phyloP scores from a whole-genome alignment of 139 green algal genomes.

The Tetradesmus obliquus region DNA sequence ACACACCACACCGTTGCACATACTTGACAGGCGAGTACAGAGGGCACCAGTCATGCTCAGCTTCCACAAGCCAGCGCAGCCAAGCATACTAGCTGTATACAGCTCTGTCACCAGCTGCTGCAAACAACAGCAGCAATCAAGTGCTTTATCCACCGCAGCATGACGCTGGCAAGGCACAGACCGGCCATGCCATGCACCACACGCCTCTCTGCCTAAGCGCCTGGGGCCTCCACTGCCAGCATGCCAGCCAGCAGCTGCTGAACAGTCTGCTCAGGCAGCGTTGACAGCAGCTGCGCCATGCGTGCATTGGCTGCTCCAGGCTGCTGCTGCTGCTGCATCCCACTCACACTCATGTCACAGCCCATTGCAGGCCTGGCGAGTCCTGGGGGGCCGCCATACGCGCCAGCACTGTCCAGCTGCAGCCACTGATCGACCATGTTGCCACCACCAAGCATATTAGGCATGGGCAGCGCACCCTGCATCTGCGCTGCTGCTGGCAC shows the following conservation, averaged over 20 bases:
- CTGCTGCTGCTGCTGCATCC: constrained; percentile 23
- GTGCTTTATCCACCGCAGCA: not conserved
- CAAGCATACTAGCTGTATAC: not conserved
- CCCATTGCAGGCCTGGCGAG: not conserved
- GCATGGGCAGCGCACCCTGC: constrained; percentile 9
- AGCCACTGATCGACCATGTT: constrained; percentile 18
- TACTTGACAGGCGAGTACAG: not conserved
- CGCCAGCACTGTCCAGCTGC: not conserved
- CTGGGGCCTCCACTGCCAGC: constrained; percentile 11
- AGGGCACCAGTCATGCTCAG: not conserved
- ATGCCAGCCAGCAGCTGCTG: constrained; percentile 29
- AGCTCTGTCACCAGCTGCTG: not conserved
- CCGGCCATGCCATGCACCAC: too few relatives aligned
- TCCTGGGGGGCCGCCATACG: not conserved
- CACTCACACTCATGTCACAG: not conserved
- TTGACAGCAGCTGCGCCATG: constrained; percentile 25
- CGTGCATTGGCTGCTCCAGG: not conserved
- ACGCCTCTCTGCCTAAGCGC: not conserved
- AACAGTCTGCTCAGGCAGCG: constrained; percentile 6
- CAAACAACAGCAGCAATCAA: not conserved
- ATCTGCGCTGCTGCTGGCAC: not conserved
- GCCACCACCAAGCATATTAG: not conserved
- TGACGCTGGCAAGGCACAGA: not conserved
- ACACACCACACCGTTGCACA: not conserved
- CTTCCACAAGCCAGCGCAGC: not conserved